Percentiles rank a stretch among this genome's conserved stretches.
Conservation (phyloP, 1,139 yeast species). For the Saccharomyces hybrid region DNA sequence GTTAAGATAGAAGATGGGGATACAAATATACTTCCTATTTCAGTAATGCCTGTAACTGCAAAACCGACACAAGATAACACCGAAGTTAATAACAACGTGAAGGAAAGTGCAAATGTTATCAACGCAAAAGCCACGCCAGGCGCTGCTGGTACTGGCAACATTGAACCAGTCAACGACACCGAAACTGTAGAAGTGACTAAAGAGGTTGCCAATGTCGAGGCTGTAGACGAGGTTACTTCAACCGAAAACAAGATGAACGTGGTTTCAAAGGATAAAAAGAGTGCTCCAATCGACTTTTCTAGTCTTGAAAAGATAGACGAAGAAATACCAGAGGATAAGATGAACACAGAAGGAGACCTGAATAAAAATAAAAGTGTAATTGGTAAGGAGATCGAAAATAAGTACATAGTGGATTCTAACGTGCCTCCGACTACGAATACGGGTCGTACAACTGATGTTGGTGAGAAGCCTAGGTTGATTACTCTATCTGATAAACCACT, state of each 20-base stretch:
- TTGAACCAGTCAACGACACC: neutral
- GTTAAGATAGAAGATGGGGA: neutral
- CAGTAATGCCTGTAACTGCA: neutral
- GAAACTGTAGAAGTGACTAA: neutral
- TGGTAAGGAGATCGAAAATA: neutral
- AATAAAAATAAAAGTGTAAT: neutral
- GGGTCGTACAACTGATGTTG: neutral
- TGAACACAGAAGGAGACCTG: neutral
- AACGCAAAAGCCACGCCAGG: neutral
- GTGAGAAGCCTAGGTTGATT: neutral
- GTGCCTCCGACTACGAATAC: neutral
- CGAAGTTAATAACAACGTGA: neutral
- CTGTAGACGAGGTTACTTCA: neutral
- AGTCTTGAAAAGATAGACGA: neutral
- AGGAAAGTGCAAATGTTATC: neutral
- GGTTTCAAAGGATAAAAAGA: neutral
- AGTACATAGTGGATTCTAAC: neutral
- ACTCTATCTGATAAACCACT: neutral
- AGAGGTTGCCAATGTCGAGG: neutral
- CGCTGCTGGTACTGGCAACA: neutral
- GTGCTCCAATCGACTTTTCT: neutral
- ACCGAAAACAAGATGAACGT: neutral
- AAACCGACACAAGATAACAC: neutral
- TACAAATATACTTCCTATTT: neutral
- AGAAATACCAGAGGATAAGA: neutral